phyloP scores from a whole-genome alignment of 2,329 filamentous ascomycete species.

The Fonsecaea pedrosoi region DNA sequence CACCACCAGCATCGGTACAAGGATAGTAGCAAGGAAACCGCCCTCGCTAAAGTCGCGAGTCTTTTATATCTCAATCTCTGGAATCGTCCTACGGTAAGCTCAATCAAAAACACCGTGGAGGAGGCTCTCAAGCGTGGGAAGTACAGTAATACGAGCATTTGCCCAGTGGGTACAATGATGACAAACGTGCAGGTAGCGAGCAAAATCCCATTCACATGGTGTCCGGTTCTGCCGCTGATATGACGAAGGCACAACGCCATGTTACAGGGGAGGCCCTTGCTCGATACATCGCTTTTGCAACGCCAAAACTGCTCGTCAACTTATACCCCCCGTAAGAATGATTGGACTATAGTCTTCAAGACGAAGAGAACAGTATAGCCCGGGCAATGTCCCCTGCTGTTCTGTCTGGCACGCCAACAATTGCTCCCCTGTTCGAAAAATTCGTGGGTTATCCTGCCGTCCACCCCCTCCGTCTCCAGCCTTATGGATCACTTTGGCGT shows the following conservation, averaged over 20 bases:
- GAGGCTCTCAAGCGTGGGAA: neutral
- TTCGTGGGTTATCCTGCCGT: conserved; percentile 8
- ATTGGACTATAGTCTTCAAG: conserved; percentile 7
- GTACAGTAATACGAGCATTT: neutral
- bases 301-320: neutral
- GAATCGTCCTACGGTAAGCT: neutral
- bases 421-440: neutral
- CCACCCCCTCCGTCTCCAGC: conserved; percentile 11
- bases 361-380: neutral
- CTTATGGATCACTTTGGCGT: conserved; percentile 10
- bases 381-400: conserved; percentile 1
- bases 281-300: neutral
- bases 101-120: neutral
- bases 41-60: neutral
- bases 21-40: neutral
- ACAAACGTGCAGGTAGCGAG: neutral
- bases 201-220: neutral
- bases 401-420: neutral
- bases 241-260: conserved; percentile 7
- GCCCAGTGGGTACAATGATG: neutral
- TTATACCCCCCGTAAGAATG: neutral
- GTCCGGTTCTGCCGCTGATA: neutral
- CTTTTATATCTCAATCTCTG: neutral
- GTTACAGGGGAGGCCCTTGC: neutral
- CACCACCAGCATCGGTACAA: neutral